Conservation (phyloP, 2,329 filamentous ascomycete genomes). For the Colletotrichum navitas region DNA sequence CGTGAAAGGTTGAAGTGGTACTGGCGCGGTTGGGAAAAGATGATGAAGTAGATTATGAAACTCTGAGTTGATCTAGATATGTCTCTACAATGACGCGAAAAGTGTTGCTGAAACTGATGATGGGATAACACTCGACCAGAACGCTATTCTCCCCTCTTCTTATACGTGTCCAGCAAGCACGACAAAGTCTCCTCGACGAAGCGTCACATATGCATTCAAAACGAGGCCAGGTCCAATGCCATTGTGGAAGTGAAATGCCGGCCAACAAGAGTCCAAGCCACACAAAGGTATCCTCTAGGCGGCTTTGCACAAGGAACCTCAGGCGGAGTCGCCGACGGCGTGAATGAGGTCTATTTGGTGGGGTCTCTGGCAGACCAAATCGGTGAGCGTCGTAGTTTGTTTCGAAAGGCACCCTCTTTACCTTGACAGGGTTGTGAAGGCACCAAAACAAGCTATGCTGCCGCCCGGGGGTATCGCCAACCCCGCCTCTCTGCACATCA, state of each 20-base stretch:
- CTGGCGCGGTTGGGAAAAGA: background rate
- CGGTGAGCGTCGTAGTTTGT: constrained; percentile 12
- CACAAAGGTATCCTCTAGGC: constrained; percentile 4
- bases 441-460: constrained; percentile 21
- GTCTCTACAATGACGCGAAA: background rate
- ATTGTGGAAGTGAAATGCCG: constrained; percentile 7
- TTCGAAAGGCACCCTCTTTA: constrained; percentile 16
- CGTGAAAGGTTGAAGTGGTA: background rate
- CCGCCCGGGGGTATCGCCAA: background rate
- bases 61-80: background rate
- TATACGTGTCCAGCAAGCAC: background rate
- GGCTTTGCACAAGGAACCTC: constrained; percentile 20
- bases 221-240: background rate
- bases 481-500: constrained; percentile 5
- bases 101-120: background rate
- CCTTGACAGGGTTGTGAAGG: background rate
- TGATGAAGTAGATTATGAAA: background rate
- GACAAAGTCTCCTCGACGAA: background rate
- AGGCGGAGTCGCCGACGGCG: constrained; percentile 7
- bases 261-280: constrained; percentile 13
- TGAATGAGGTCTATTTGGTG: constrained; percentile 14
- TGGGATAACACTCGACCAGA: background rate
- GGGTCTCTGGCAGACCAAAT: constrained; percentile 9
- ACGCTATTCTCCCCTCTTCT: background rate
- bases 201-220: background rate